These are phyloP conservation scores for Aristolochia contorta DNA, from an alignment of 164 flowering plant species.

Conservation along the genomic window DNA sequence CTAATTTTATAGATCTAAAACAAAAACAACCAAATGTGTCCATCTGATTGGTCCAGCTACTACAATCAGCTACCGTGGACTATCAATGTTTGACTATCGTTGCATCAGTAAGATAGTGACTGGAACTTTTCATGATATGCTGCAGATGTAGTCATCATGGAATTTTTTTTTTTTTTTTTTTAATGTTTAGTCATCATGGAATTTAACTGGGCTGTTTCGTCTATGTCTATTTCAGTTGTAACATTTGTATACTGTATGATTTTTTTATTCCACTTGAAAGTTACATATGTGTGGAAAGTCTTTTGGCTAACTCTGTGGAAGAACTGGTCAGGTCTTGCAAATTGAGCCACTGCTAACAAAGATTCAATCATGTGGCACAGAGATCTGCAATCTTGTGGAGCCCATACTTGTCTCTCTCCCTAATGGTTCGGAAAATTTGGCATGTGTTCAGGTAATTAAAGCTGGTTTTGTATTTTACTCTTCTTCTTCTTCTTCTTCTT, in stretches of 20 bases:
- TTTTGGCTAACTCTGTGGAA: no score
- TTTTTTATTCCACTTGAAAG: neutral
- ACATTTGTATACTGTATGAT: neutral
- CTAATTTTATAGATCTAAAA: no score
- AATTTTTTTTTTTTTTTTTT: no score
- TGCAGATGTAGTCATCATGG: neutral
- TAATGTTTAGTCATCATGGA: neutral
- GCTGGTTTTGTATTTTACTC: neutral
- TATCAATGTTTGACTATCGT: no score
- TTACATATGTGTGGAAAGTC: neutral
- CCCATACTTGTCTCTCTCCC: slow-evolving; percentile 31
- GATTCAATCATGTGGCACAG: slow-evolving; percentile 33
- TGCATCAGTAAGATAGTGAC: no score
- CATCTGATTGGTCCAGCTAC: no score
- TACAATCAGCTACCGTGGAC: no score
- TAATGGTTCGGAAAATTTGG: neutral
- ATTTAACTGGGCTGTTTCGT: neutral
- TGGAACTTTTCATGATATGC: neutral
- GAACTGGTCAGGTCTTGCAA: slow-evolving; percentile 51
- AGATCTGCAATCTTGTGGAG: slow-evolving; percentile 38
- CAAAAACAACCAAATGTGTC: no score
- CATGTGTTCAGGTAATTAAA: neutral
- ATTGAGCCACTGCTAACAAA: slow-evolving; percentile 45
- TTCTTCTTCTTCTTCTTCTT: neutral
- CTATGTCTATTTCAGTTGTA: neutral